Percentiles rank a stretch among this genome's conserved stretches.
phyloP scores from a whole-genome alignment of 2,329 filamentous ascomycete species.

The Aspergillus ibericus region DNA sequence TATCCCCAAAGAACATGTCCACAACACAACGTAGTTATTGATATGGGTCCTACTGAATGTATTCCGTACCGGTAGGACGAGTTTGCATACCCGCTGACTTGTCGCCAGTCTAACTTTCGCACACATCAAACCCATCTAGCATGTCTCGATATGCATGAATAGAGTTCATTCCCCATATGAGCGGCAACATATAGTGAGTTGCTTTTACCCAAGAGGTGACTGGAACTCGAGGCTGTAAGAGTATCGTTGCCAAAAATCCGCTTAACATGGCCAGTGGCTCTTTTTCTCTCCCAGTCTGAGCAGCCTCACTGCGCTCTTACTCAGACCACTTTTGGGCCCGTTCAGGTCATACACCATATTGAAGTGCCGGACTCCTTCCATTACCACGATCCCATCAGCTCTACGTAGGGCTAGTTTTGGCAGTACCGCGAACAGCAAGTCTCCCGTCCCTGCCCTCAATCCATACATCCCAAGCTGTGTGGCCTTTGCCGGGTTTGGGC shows the following conservation, averaged over 20 bases:
- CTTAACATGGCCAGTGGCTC: too few species aligned
- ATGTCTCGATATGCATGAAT: not conserved
- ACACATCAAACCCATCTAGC: too few species aligned
- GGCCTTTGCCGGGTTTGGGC: conserved; percentile 45
- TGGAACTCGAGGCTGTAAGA: not conserved
- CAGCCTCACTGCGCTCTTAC: not conserved
- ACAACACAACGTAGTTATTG: too few species aligned
- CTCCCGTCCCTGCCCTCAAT: conserved; percentile 62
- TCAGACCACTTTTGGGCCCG: not conserved
- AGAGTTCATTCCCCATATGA: not conserved
- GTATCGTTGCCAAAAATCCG: not conserved
- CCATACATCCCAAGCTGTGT: conserved; percentile 62
- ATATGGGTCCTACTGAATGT: too few species aligned
- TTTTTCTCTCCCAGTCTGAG: not conserved
- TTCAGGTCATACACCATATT: not conserved
- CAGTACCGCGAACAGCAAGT: conserved; percentile 63
- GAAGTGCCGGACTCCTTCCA: not conserved
- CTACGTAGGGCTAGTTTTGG: conserved; percentile 15
- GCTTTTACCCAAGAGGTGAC: not conserved
- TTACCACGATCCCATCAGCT: not conserved
- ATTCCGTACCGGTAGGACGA: too few species aligned
- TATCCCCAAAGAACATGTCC: too few species aligned
- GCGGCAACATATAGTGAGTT: not conserved
- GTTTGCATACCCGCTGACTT: too few species aligned
- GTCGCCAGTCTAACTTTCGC: too few species aligned